These are phyloP conservation scores for Musa acuminata DNA, from an alignment of 176 grass and related monocot genomes.

Conservation along the genomic window DNA sequence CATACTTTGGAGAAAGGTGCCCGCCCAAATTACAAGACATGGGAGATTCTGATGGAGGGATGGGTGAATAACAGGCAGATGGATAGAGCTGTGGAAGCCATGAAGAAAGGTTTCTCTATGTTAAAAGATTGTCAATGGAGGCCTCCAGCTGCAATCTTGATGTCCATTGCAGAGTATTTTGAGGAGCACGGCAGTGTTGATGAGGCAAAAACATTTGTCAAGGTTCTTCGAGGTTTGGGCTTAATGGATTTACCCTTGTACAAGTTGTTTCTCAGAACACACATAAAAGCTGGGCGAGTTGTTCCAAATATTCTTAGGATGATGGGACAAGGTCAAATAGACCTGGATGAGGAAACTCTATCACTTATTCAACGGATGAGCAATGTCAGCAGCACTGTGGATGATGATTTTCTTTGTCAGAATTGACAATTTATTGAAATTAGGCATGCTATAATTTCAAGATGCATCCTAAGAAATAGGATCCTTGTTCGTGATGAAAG, in stretches of 20 bases:
- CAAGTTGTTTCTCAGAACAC: conserved; percentile 55
- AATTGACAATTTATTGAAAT: not conserved
- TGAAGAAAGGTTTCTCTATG: conserved; percentile 56
- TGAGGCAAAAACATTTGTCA: conserved; percentile 31
- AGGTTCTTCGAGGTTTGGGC: conserved; percentile 43
- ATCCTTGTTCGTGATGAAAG: not conserved
- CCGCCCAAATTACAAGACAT: conserved; percentile 72
- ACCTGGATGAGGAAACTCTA: conserved; percentile 48
- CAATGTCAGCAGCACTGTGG: conserved; percentile 21
- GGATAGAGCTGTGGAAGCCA: conserved; percentile 63
- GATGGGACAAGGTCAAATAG: conserved; percentile 51
- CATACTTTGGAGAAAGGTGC: conserved; percentile 65
- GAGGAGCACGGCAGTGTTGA: conserved; percentile 42
- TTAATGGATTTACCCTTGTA: conserved; percentile 56
- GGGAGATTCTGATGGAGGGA: conserved; percentile 80
- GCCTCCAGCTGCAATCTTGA: conserved; percentile 33
- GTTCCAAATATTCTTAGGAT: conserved; percentile 42
- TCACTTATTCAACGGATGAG: conserved; percentile 31
- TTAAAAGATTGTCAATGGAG: conserved; percentile 61
- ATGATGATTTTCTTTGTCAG: not conserved
- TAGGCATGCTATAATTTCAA: not conserved
- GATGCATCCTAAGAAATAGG: too few species aligned
- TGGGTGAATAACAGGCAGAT: conserved; percentile 49
- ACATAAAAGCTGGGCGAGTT: conserved; percentile 41
- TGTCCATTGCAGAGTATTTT: conserved; percentile 52